Percentiles rank a stretch among this genome's conserved stretches.
Conservation (phyloP, 306 rosid species). For the Fagus crenata region DNA sequence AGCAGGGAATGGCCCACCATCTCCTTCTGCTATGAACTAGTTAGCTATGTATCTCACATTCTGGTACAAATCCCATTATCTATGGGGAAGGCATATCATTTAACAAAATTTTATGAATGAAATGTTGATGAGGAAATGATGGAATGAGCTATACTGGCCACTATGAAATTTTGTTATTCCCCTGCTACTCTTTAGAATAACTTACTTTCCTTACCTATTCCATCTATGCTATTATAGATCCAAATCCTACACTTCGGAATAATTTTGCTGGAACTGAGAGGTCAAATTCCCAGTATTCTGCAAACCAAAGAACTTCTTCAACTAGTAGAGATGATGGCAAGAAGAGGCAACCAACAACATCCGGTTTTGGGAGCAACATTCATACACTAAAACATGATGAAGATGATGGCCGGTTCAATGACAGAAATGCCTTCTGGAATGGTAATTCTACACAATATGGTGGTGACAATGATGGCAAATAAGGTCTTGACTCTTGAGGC, state of each 20-base stretch:
- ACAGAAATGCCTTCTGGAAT: constrained; percentile 57
- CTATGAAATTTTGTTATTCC: background rate
- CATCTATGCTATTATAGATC: constrained; percentile 26
- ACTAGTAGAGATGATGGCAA: constrained; percentile 24
- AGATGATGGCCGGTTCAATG: constrained; percentile 45
- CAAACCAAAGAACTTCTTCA: constrained; percentile 24
- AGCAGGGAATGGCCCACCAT: background rate
- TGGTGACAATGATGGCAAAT: constrained; percentile 40
- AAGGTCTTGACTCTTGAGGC: constrained; percentile 1
- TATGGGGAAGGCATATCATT: background rate
- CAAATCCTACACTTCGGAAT: constrained; percentile 24
- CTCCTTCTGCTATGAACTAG: no score
- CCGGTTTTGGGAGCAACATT: constrained; percentile 51
- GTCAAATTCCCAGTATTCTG: background rate
- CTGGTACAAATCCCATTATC: no score
- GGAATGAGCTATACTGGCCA: background rate
- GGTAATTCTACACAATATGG: constrained; percentile 68
- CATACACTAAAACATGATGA: constrained; percentile 54
- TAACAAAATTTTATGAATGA: background rate
- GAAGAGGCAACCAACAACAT: constrained; percentile 20
- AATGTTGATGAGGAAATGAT: background rate
- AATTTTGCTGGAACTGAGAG: constrained; percentile 23
- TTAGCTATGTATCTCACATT: no score
- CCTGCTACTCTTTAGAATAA: background rate
- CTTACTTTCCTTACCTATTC: background rate